Base-by-base conservation (phyloP, 148 eudicot genomes). In the Rhododendron ferrugineum region DNA sequence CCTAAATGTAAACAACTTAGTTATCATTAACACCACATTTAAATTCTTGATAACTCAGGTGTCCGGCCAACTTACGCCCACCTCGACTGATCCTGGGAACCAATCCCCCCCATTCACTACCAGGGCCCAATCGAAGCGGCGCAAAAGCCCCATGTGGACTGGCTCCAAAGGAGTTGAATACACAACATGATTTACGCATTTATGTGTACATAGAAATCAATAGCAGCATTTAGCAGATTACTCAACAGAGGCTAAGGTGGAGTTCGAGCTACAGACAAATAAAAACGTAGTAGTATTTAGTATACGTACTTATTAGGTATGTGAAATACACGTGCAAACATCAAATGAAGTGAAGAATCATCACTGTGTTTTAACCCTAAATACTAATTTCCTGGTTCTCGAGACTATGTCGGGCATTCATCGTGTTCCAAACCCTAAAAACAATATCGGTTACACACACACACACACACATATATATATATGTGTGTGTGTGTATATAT, bases 371-470 rank as follows among this genome's bases (percentile, higher is more conserved):
- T 49, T 50, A 77, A 44, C 50, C 80, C 54, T 23, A 42, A 4
- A 44, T 44, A 77, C 32, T 44, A 11, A 77, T 44, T 44, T 44
- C 54, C 30, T 23, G 28, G 54, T 18, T 77, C 54, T 23, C 40
- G 4, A 75, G 23, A 75, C 79, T 37, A 16, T 40, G 79, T 37
- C 79, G 47, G n/a, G 11, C 49, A 11, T 36, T 75, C 79, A n/a
- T 75, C 79, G 79, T 75, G 47, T 22, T 75, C 26, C n/a, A 46
- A 78, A 78, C 80, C 80, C 80, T 78, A 78, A 78, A 46, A 44
- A 44, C 30, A 44, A 30, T n/a, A 7, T 22, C 54, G 16, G 56
- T 15, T 54, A 54, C 18, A 54, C n/a, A n/a, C n/a, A n/a, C n/a
- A n/a, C n/a, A n/a, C n/a, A n/a, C n/a, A n/a, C n/a, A n/a, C n/a